A percentile compares a stretch with the other conserved stretches of the same genome.
phyloP scores from a whole-genome alignment of 495 filamentous ascomycete species.

The Lasiosphaeriaceae sp. region DNA sequence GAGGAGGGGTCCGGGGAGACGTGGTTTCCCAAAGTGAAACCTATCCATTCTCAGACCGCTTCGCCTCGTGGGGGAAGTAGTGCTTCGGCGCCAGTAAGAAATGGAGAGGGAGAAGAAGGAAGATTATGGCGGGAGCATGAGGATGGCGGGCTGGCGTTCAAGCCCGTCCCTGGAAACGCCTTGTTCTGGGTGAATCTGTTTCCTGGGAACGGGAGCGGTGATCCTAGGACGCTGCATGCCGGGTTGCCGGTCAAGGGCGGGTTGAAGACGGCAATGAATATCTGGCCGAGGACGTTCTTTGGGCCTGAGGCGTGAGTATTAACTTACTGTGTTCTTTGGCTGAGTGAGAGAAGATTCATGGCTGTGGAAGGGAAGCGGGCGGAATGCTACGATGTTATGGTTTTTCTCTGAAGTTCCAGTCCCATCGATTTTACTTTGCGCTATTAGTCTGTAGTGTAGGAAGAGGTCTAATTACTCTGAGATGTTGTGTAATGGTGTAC shows the following conservation, averaged over 20 bases:
- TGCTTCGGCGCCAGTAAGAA: no score
- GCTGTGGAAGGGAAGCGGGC: no score
- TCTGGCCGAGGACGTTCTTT: constrained; percentile 42
- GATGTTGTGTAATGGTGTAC: no score
- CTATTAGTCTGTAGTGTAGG: no score
- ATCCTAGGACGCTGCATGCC: constrained; percentile 42
- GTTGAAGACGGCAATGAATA: constrained; percentile 49
- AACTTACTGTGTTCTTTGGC: no score
- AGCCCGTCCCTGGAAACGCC: constrained; percentile 43
- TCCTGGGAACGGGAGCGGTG: constrained; percentile 35
- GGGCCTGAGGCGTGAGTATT: constrained; percentile 26
- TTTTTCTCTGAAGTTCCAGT: no score
- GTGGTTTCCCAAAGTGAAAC: constrained; percentile 38
- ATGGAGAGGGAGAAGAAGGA: constrained; percentile 1
- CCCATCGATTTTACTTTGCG: no score
- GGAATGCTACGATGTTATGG: no score
- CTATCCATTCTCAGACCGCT: background rate
- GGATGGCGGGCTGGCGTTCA: constrained; percentile 45
- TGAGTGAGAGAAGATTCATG: no score
- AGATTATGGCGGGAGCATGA: constrained; percentile 32
- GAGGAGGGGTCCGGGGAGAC: constrained; percentile 36
- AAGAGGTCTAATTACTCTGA: no score
- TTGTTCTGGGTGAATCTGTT: constrained; percentile 49
- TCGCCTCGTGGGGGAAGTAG: no score
- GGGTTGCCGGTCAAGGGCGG: constrained; percentile 43